Evolutionary conservation across 352 stramenopile species (phyloP), one percentile per base, ranked within the genome.

Genomic region (Globisporangium paddicum): DNA sequence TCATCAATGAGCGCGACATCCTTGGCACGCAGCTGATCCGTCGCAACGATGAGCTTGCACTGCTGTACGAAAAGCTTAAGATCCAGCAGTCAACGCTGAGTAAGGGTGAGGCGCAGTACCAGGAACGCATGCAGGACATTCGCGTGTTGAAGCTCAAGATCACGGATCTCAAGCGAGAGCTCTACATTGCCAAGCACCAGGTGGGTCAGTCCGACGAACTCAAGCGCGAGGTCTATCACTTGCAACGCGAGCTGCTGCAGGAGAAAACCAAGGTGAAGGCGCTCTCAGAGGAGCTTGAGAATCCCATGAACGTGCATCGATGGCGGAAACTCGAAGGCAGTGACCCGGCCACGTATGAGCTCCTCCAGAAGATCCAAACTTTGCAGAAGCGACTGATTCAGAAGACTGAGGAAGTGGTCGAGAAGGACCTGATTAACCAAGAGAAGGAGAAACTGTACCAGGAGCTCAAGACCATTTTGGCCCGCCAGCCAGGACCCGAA

Each of bases 1-100:
- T 98, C 35, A 96, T 98, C 45, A 97, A 97, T 65, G 96, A 99
- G 71, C 85, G 96, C 23, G 95, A 99, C 67, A 98, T 99, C 52
- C 78, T 99, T 25, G 95, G 95, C 32, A 98, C 94, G 44, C 95
- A 99, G 69, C 82, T 99, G 19, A 98, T 98, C 48, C 86, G 95
- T 3, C 87, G 96, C 45, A 98, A 98, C 65, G 93, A 98, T 64
- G 96, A 99, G 69, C 73, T 99, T 5, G 91, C 93, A n/a, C 73
- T 98, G 37, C 67, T 99, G 18, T 98, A 98, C 67, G 96, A 99
- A 71, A 98, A 98, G 69, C 89, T 98, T 48, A 98, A 98, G 73
- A 97, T 99, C 40, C 91, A 98, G 67, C 88, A 98, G 63, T 96
- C 77, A 30, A 98, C 90, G 19, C 77, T 98, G 28, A 83, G 74